These are phyloP conservation scores for Chytriomyces hyalinus DNA, from an alignment of 192 early-diverging fungal species.

Conservation along the genomic window DNA sequence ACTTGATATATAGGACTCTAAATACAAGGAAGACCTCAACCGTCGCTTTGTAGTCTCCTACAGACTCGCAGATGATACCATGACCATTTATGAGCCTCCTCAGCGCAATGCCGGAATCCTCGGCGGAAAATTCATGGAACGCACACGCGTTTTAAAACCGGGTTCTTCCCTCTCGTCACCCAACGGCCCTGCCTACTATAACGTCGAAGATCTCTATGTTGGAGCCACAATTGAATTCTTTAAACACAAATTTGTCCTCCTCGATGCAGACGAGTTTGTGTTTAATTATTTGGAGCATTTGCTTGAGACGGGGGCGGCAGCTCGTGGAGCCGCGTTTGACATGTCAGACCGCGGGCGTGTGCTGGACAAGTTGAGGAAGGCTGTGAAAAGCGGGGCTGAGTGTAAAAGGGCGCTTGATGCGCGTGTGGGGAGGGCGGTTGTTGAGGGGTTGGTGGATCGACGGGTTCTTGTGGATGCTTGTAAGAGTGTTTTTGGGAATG, in stretches of 20 bases:
- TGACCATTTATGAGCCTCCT: conserved; percentile 70
- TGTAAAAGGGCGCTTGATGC: conserved; percentile 22
- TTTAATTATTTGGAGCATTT: conserved; percentile 59
- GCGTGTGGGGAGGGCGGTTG: conserved; percentile 16
- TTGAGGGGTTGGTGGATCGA: conserved; percentile 45
- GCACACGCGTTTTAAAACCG: conserved; percentile 61
- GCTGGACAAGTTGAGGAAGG: conserved; percentile 36
- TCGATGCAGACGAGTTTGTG: conserved; percentile 71
- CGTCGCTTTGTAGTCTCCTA: conserved; percentile 67
- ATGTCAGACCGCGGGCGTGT: conserved; percentile 39
- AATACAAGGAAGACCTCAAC: conserved; percentile 64
- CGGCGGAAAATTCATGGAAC: conserved; percentile 71
- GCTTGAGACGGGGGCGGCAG: not conserved
- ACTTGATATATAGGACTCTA: conserved; percentile 54
- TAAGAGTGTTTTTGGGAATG: conserved; percentile 38
- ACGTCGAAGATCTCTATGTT: conserved; percentile 54
- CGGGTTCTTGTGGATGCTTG: conserved; percentile 43
- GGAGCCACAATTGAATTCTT: conserved; percentile 60
- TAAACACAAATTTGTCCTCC: conserved; percentile 56
- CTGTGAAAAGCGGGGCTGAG: conserved; percentile 14
- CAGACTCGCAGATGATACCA: conserved; percentile 66
- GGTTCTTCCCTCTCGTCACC: conserved; percentile 48
- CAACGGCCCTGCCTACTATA: conserved; percentile 59
- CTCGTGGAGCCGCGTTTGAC: conserved; percentile 31
- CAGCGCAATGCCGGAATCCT: conserved; percentile 66